Evolutionary conservation across 1,139 yeast species (phyloP).

Genomic region (Geotrichum phurueaensis): DNA sequence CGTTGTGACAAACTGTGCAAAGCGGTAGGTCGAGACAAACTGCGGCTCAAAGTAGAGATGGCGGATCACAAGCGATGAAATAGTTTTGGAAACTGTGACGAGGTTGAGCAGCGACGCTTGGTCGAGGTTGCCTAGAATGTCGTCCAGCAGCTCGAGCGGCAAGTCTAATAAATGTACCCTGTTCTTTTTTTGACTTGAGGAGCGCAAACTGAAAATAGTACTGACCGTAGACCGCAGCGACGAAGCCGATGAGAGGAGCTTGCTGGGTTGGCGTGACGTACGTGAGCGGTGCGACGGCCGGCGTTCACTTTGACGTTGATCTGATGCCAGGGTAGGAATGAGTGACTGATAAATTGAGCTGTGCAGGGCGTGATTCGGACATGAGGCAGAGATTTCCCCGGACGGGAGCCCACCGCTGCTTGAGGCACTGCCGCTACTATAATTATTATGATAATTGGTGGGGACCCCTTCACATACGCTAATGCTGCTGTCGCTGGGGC

Average conservation of each 20-base stretch:
- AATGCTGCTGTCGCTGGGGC: neutral
- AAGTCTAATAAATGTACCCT: constrained; percentile 13
- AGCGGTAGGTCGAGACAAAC: constrained; percentile 63
- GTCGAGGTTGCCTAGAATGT: constrained; percentile 17
- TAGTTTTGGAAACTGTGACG: constrained; percentile 15
- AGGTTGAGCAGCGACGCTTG: constrained; percentile 19
- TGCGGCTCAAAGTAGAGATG: constrained; percentile 47
- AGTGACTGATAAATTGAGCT: constrained; percentile 2
- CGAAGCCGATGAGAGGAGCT: constrained; percentile 4
- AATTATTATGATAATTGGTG: neutral
- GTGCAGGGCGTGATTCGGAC: neutral
- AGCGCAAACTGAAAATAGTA: constrained; percentile 8
- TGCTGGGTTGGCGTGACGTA: neutral
- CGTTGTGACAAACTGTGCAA: constrained; percentile 70
- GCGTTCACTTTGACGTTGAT: neutral
- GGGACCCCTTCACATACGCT: neutral
- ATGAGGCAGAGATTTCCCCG: neutral
- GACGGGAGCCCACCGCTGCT: neutral
- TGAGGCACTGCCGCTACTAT: neutral
- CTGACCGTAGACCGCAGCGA: constrained; percentile 9
- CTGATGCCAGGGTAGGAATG: neutral
- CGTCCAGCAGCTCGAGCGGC: constrained; percentile 22
- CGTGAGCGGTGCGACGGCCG: neutral
- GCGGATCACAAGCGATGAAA: constrained; percentile 14
- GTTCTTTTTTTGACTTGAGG: neutral